phyloP scores from a whole-genome alignment of 306 rosid genomes.

The Bauhinia variegata region DNA sequence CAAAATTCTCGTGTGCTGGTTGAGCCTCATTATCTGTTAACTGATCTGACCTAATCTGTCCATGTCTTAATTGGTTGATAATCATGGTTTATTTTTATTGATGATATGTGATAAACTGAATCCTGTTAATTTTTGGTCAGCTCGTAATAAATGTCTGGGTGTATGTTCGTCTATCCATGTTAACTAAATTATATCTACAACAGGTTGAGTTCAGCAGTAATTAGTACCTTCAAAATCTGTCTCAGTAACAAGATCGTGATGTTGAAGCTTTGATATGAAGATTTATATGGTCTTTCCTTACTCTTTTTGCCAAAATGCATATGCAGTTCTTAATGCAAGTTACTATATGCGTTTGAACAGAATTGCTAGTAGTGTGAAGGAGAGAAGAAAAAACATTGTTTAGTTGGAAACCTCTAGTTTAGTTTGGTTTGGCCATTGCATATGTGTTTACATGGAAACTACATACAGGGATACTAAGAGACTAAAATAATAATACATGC shows the following conservation, averaged over 20 bases:
- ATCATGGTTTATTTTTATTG: not conserved
- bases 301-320: slow-evolving; percentile 1
- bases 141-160: not conserved
- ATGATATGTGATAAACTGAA: slow-evolving; percentile 13
- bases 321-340: slow-evolving; percentile 22
- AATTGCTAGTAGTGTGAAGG: too few relatives aligned
- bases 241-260: not conserved
- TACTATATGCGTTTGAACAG: slow-evolving; percentile 17
- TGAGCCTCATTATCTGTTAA: slow-evolving; percentile 9
- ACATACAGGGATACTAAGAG: too few relatives aligned
- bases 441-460: too few relatives aligned
- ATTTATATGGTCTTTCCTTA: slow-evolving; percentile 23
- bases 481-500: too few relatives aligned
- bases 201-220: not conserved
- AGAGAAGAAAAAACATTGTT: too few relatives aligned
- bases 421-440: too few relatives aligned
- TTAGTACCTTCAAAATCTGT: slow-evolving; percentile 13
- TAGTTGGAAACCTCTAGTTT: too few relatives aligned
- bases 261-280: slow-evolving; percentile 27
- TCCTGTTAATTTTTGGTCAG: slow-evolving; percentile 35
- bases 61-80: slow-evolving; percentile 20
- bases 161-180: not conserved
- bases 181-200: not conserved
- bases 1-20: slow-evolving; percentile 19
- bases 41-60: slow-evolving; percentile 14